A percentile compares a stretch with the other conserved stretches of the same genome.
These are phyloP conservation scores for Mycena sp. DNA, from an alignment of 1,284 basidiomycete species.

Conservation along the genomic window DNA sequence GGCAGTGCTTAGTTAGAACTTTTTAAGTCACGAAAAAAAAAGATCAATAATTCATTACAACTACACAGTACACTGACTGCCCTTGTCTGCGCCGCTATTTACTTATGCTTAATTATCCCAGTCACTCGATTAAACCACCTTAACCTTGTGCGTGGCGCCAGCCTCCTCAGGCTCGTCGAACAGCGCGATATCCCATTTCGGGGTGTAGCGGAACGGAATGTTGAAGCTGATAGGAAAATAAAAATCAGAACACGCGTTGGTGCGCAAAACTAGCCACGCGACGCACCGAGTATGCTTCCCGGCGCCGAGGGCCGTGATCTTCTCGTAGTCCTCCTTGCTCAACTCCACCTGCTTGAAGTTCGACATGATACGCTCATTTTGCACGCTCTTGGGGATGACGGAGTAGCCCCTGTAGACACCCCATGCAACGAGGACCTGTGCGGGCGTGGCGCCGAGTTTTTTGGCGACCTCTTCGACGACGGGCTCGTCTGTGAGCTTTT, in stretches of 20 bases:
- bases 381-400: conserved; percentile 80
- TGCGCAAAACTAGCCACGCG: too few relatives aligned
- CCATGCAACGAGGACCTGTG: conserved; percentile 80
- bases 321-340: conserved; percentile 68
- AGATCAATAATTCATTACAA: too few relatives aligned
- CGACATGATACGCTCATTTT: conserved; percentile 66
- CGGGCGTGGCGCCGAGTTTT: conserved; percentile 65
- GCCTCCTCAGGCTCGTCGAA: too few relatives aligned
- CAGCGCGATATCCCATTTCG: too few relatives aligned
- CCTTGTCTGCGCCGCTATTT: too few relatives aligned
- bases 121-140: too few relatives aligned
- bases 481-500: conserved; percentile 70
- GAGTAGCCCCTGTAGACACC: conserved; percentile 69
- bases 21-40: too few relatives aligned
- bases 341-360: conserved; percentile 80
- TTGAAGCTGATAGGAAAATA: neutral
- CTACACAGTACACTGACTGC: too few relatives aligned
- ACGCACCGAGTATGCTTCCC: conserved; percentile 59
- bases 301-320: conserved; percentile 62
- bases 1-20: too few relatives aligned
- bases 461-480: conserved; percentile 70
- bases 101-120: too few relatives aligned
- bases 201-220: too few relatives aligned
- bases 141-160: too few relatives aligned
- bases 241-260: conserved; percentile 19